Evolutionary conservation across 192 early-diverging fungal genomes (phyloP), one percentile per base, ranked within the genome.

Genomic region (Rhizophagus clarus): DNA sequence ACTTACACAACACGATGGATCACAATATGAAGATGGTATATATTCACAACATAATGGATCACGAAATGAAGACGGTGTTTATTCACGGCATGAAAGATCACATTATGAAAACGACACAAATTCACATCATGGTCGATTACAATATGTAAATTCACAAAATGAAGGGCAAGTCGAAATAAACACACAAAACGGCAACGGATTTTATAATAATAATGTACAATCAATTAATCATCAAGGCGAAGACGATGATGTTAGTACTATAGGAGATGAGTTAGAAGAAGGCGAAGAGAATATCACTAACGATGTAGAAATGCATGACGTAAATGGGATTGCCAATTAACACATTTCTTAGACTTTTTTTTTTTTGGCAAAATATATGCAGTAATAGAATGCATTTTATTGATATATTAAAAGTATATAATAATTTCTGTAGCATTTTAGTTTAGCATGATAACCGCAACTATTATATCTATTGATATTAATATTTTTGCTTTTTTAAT

Each of bases 361-460:
- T 15, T 56, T 45, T 45, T 45, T 45, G 42, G 17, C 14, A 56
- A 56, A 3, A 20, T 51, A 51, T 20, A 56, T 56, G 20, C 49
- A 56, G 49, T 56, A 56, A 22, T 56, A 56, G 49, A 56, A 12
- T 56, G 1, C 49, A 20, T 56, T 3, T 20, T 56, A 56, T 17
- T 56, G 49, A 56, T 56, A 56, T 56, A 56, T 51, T 51, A 56
- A 56, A 56, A 56, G 49, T 56, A 56, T 56, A 56, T 56, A 56
- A 3, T 56, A 56, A 56, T 56, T 56, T 5, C 20, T 56, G 10
- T 56, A 56, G 49, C 49, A 56, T 22, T 56, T 51, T 56, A 17
- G 49, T 22, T 56, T 56, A 56, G 17, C 49, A 56, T 56, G 49
- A 56, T 56, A 56, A 56, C 14, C 49, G 14, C 17, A 5, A 56